A percentile compares a stretch with the other conserved stretches of the same genome.
These are phyloP conservation scores for Apophysomyces trapeziformis DNA, from an alignment of 371 early-diverging fungal species.

Conservation along the genomic window DNA sequence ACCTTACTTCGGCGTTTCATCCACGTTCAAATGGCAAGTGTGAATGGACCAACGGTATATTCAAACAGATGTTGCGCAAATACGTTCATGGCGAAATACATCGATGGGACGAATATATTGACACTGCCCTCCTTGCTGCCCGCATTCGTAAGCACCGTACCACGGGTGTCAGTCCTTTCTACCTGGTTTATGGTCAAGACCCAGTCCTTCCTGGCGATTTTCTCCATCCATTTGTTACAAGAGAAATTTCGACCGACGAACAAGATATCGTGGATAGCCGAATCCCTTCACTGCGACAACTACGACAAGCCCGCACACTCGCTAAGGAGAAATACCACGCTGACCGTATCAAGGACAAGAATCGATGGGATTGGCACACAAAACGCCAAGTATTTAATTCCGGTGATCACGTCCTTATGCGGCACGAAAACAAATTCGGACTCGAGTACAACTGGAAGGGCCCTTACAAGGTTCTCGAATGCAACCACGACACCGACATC, in stretches of 20 bases:
- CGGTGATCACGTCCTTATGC: conserved; percentile 23
- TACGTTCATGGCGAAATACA: conserved; percentile 14
- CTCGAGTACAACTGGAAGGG: conserved; percentile 22
- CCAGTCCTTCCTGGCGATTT: not conserved
- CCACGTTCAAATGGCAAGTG: conserved; percentile 26
- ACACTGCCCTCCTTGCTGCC: conserved; percentile 22
- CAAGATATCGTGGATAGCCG: no score
- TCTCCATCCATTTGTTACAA: no score
- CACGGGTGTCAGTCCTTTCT: conserved; percentile 21
- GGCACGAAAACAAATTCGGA: conserved; percentile 14
- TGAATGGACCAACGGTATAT: conserved; percentile 21
- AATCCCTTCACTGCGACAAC: no score
- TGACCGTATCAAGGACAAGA: no score
- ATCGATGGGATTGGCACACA: not conserved
- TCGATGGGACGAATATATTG: conserved; percentile 20
- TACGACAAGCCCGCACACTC: no score
- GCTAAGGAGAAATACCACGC: no score
- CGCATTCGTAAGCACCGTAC: conserved; percentile 19
- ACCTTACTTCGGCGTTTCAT: conserved; percentile 25
- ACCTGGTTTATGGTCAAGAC: conserved; percentile 23
- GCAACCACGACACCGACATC: conserved; percentile 11
- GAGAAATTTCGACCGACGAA: no score
- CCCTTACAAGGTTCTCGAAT: conserved; percentile 7
- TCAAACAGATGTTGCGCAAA: conserved; percentile 22
- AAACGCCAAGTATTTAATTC: conserved; percentile 11